These are phyloP conservation scores for Leishmania guyanensis DNA, from an alignment of 208 protist genomes.

Conservation along the genomic window DNA sequence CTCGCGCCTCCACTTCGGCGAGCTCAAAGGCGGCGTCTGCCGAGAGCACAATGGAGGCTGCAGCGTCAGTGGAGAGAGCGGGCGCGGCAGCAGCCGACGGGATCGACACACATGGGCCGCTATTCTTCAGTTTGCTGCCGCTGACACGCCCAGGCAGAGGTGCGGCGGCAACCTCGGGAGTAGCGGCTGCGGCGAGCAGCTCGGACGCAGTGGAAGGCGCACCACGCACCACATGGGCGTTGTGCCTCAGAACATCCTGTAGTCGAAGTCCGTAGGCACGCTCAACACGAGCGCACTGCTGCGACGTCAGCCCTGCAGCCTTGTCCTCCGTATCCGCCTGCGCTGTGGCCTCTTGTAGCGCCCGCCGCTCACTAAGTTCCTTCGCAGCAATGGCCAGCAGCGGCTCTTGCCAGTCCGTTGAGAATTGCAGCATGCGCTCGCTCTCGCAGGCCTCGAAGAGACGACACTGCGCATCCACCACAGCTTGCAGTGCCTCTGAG, in stretches of 20 bases:
- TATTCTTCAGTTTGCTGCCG: constrained; percentile 6
- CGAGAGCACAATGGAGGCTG: constrained; percentile 28
- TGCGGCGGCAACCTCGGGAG: neutral
- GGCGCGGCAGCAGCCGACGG: neutral
- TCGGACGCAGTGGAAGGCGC: neutral
- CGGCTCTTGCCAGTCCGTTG: constrained; percentile 21
- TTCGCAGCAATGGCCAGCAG: constrained; percentile 32
- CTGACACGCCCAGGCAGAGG: neutral
- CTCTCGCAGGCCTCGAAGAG: constrained; percentile 35
- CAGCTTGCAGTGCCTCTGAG: constrained; percentile 38
- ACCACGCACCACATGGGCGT: constrained; percentile 15
- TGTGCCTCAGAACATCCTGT: constrained; percentile 38
- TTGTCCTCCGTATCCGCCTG: constrained; percentile 38
- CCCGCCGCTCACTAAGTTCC: constrained; percentile 31
- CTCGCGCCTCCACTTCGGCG: constrained; percentile 59
- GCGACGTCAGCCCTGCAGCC: constrained; percentile 42
- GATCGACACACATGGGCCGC: neutral
- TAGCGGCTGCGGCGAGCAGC: neutral
- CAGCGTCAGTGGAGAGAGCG: constrained; percentile 15
- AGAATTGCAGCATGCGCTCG: constrained; percentile 29
- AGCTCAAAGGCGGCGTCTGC: constrained; percentile 47
- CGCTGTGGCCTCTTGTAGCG: constrained; percentile 21
- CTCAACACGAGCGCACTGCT: constrained; percentile 57
- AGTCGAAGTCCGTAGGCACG: constrained; percentile 60
- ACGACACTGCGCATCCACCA: constrained; percentile 35